phyloP scores from a whole-genome alignment of 257 asterid genomes.

The Scutellaria baicalensis region DNA sequence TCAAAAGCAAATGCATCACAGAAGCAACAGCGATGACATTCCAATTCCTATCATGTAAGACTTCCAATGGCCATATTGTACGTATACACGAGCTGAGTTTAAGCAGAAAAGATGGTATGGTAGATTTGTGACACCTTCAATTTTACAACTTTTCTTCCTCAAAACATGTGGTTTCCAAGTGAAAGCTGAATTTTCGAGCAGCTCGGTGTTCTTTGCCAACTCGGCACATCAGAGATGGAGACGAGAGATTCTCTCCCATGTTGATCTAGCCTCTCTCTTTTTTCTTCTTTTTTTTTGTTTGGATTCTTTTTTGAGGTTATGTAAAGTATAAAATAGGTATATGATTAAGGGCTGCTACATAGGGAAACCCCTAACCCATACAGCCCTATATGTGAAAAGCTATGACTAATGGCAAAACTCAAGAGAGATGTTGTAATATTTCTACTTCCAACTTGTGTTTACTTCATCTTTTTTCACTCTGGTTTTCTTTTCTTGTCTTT shows the following conservation, averaged over 20 bases:
- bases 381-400: conserved; percentile 36
- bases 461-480: neutral
- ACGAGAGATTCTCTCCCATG: conserved; percentile 18
- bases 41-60: conserved; percentile 31
- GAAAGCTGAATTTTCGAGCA: conserved; percentile 35
- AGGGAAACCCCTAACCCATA: conserved; percentile 46
- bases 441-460: conserved; percentile 7
- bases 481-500: neutral
- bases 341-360: conserved; percentile 31
- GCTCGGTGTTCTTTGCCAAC: conserved; percentile 25
- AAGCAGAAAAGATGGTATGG: neutral
- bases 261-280: neutral
- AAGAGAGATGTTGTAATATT: conserved; percentile 28
- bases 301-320: conserved; percentile 5
- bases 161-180: conserved; percentile 7
- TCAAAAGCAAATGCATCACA: conserved; percentile 75
- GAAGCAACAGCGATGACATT: conserved; percentile 55
- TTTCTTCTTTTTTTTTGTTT: neutral
- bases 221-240: conserved; percentile 20
- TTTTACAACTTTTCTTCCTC: conserved; percentile 13
- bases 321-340: conserved; percentile 45
- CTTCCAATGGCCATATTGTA: neutral
- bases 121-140: conserved; percentile 2
- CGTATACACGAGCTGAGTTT: neutral
- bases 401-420: conserved; percentile 20